Percentiles rank a stretch among this genome's conserved stretches.
phyloP scores from a whole-genome alignment of 768 basidiomycete species.

The Xerocomus spinulosus region DNA sequence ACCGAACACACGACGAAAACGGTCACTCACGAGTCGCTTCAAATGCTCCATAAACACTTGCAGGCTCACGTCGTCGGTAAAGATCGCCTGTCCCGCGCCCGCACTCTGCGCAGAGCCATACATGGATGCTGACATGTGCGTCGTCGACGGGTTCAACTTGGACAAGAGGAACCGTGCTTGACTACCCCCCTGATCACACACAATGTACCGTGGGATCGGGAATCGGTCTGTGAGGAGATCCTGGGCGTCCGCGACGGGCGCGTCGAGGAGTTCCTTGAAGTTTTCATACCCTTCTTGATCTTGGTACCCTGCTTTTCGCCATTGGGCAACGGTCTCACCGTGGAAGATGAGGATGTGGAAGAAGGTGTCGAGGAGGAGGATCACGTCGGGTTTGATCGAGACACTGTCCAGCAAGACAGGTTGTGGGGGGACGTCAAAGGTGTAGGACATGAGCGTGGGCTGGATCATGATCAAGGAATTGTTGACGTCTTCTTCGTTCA shows the following conservation, averaged over 20 bases:
- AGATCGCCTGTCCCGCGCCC: constrained; percentile 83
- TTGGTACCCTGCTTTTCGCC: constrained; percentile 98
- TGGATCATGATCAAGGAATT: constrained; percentile 99
- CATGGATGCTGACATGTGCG: constrained; percentile 90
- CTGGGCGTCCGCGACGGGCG: constrained; percentile 88
- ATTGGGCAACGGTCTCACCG: constrained; percentile 93
- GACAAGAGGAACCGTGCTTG: constrained; percentile 97
- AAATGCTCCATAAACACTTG: constrained; percentile 98
- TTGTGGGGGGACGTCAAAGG: constrained; percentile 85
- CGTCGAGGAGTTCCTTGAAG: constrained; percentile 88
- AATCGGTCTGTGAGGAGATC: constrained; percentile 93
- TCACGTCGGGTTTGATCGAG: constrained; percentile 95
- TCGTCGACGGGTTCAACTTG: constrained; percentile 96
- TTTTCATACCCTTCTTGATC: constrained; percentile 99
- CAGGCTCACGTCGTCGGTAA: constrained; percentile 97
- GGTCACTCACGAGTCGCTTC: constrained; percentile 72
- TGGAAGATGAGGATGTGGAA: constrained; percentile 99
- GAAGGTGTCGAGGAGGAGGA: constrained; percentile 96
- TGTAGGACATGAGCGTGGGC: constrained; percentile 98
- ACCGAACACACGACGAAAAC: neutral
- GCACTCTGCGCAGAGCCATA: constrained; percentile 73
- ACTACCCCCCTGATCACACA: constrained; percentile 95
- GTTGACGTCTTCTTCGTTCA: constrained; percentile 98
- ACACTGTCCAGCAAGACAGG: constrained; percentile 96
- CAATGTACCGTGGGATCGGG: constrained; percentile 97